These are phyloP conservation scores for Agaricus bisporus DNA, from an alignment of 768 basidiomycete species.

Conservation along the genomic window DNA sequence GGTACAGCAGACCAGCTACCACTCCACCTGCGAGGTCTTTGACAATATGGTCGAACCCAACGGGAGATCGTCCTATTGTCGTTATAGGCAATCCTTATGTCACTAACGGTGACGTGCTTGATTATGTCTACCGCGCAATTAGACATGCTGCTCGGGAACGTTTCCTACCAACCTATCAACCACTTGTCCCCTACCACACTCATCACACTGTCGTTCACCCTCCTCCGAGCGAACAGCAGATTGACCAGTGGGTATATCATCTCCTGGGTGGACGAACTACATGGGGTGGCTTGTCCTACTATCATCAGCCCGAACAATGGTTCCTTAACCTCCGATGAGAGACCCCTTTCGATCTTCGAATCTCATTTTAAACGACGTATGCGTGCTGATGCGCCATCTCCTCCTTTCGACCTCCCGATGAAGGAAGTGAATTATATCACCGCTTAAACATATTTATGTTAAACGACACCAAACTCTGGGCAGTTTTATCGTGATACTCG, in stretches of 20 bases:
- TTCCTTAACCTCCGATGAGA: not conserved
- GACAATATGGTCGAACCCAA: slow-evolving; percentile 4
- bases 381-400: not conserved
- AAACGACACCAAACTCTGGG: not conserved
- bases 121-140: not conserved
- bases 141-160: not conserved
- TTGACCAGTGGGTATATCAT: not conserved
- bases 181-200: not conserved
- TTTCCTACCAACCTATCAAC: not conserved
- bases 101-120: slow-evolving; percentile 1
- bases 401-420: no score
- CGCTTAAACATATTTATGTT: slow-evolving; percentile 1
- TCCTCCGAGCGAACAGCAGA: not conserved
- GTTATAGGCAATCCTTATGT: not conserved
- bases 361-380: not conserved
- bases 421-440: no score
- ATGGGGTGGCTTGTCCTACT: slow-evolving; percentile 2
- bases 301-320: slow-evolving; percentile 1
- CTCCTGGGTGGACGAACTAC: not conserved
- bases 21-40: not conserved
- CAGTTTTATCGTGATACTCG: not conserved
- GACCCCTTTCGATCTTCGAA: no score
- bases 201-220: not conserved
- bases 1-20: slow-evolving; percentile 3
- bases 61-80: slow-evolving; percentile 5